Conservation (phyloP, 352 stramenopile species). For the Globisporangium paddicum region DNA sequence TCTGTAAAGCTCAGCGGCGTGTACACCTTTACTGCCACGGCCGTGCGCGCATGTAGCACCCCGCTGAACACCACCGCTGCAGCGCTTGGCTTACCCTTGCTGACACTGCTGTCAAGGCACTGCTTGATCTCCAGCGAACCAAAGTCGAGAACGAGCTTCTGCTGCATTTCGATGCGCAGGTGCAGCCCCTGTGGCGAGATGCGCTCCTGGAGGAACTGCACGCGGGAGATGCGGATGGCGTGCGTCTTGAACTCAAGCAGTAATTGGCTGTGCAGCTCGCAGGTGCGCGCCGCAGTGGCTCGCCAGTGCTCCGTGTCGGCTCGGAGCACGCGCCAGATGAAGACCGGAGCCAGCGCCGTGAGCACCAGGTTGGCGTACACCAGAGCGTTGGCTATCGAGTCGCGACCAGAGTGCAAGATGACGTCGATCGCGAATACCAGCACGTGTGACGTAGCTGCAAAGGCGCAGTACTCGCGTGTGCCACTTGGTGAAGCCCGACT, state of each 20-base stretch:
- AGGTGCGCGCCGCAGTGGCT: constrained; percentile 19
- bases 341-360: constrained; percentile 8
- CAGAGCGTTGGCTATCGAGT: neutral
- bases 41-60: neutral
- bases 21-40: neutral
- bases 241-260: constrained; percentile 9
- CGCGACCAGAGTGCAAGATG: neutral
- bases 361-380: neutral
- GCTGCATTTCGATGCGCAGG: constrained; percentile 46
- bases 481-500: constrained; percentile 14
- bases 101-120: neutral
- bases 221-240: neutral
- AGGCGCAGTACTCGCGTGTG: constrained; percentile 21
- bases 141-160: constrained; percentile 51
- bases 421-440: neutral
- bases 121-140: constrained; percentile 2
- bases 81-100: neutral
- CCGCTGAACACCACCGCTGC: neutral
- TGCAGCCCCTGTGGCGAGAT: constrained; percentile 36
- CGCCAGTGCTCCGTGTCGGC: constrained; percentile 46
- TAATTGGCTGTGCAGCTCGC: constrained; percentile 24
- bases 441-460: constrained; percentile 21
- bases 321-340: constrained; percentile 41
- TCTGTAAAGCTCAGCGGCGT: neutral
- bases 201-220: constrained; percentile 23